Evolutionary conservation across 768 basidiomycete species (phyloP), one percentile per base, ranked within the genome.

Genomic region (Saitozyma podzolica): DNA sequence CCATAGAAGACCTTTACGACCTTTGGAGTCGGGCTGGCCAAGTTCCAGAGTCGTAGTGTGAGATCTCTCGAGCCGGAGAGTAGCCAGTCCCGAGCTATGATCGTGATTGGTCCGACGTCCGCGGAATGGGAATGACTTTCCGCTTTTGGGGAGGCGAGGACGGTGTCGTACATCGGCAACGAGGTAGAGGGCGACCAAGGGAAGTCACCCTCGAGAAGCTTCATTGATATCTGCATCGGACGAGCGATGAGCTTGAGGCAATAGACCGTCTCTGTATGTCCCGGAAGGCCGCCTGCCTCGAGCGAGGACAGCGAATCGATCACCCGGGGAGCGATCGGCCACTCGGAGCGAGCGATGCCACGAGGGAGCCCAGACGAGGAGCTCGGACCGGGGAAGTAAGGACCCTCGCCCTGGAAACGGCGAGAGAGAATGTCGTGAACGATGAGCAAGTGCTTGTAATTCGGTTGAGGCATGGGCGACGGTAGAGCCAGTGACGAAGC

Each of bases 21-120:
- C 40, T 66, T 60, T 3, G 74, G 67, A 16, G 65, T 57, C 8
- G 59, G 17, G 6, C 58, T 55, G 43, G 54, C 54, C 10, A 63
- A 56, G 45, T 70, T 63, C 76, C 78, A 79, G 10, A 79, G 55
- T 41, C 78, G 59, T 8, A 79, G 58, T 6, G 70, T 73, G 42
- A 65, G 63, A 61, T 79, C 78, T 50, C 78, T 63, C n/a, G 75
- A 77, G 13, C 76, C 74, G 43, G 74, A 71, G 11, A 79, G 57
- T 16, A 79, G 53, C 78, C 78, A 79, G 41, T 76, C 69, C 48
- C 72, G 53, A 0, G 72, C 73, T 13, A 50, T 58, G 20, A 70
- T 57, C 1, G 59, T 53, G 9, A 53, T n/a, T 5, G 57, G 43
- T 19, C 37, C 20, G 8, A 39, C 40, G 9, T 13, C 43, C 41